Conservation (phyloP, 345 rosid species). For the Dipteronia sinensis region DNA sequence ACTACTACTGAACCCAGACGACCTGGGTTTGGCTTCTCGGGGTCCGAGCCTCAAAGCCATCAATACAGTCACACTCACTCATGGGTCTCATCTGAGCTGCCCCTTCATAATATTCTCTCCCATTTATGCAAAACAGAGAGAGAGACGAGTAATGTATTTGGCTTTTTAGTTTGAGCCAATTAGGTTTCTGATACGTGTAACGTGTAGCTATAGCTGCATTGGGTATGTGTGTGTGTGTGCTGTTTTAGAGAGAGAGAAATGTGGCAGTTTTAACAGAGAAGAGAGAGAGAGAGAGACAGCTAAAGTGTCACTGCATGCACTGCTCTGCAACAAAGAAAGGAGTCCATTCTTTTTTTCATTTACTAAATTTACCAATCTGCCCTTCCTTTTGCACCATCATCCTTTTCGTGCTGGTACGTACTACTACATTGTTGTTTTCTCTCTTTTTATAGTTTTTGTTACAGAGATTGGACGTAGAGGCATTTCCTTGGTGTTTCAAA, state of each 20-base stretch:
- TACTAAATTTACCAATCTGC: conserved; percentile 7
- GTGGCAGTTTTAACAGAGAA: not conserved
- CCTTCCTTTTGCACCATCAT: not conserved
- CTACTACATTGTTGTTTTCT: not conserved
- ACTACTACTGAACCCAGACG: no score
- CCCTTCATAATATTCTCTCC: no score
- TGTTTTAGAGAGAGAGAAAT: not conserved
- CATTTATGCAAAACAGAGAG: not conserved
- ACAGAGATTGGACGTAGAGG: conserved; percentile 3
- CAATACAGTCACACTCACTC: no score
- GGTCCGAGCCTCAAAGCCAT: no score
- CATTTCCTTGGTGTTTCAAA: not conserved
- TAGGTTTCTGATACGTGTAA: no score
- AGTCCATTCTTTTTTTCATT: no score
- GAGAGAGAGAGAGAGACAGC: not conserved
- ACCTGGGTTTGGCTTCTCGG: no score
- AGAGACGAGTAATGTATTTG: not conserved
- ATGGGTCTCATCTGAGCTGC: no score
- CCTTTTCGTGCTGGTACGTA: no score
- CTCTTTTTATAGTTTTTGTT: not conserved
- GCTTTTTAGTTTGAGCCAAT: not conserved
- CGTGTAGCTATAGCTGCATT: no score
- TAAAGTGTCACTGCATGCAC: not conserved
- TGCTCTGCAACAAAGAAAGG: no score
- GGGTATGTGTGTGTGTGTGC: not conserved